Percentiles rank a stretch among this genome's conserved stretches.
phyloP scores from a whole-genome alignment of 1,284 basidiomycete species.

The Polyporus tsugae region DNA sequence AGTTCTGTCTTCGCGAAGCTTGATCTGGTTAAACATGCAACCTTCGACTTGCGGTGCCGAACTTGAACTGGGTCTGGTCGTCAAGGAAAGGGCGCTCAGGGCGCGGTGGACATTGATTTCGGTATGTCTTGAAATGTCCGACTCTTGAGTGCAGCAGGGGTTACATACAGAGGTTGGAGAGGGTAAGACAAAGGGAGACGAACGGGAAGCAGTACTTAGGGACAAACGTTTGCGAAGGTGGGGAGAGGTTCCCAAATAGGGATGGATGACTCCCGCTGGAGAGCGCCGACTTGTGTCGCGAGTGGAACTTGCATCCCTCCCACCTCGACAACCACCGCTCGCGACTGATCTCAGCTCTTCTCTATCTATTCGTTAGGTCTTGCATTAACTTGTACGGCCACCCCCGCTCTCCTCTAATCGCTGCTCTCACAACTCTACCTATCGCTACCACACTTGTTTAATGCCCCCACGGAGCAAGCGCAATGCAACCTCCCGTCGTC shows the following conservation, averaged over 20 bases:
- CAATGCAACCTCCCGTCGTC: slow-evolving; percentile 37
- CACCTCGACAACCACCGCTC: background rate
- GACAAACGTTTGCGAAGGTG: background rate
- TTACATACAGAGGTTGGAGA: background rate
- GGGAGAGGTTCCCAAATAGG: slow-evolving; percentile 16
- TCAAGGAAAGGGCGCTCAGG: background rate
- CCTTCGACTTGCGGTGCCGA: background rate
- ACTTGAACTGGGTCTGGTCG: background rate
- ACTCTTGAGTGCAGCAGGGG: background rate
- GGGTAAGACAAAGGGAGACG: background rate
- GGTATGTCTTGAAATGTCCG: background rate
- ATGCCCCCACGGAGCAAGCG: slow-evolving; percentile 41
- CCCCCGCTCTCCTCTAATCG: slow-evolving; percentile 11
- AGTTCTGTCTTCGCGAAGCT: background rate
- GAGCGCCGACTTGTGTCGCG: background rate
- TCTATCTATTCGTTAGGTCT: slow-evolving; percentile 28
- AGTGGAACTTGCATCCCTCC: background rate
- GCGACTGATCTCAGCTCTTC: background rate
- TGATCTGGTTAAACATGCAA: background rate
- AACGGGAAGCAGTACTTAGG: background rate
- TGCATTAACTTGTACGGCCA: slow-evolving; percentile 41
- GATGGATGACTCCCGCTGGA: slow-evolving; percentile 26
- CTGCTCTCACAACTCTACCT: slow-evolving; percentile 15
- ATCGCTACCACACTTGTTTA: slow-evolving; percentile 37
- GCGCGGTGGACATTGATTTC: background rate